phyloP scores from a whole-genome alignment of 768 basidiomycete genomes.

The Galerina sulciceps region DNA sequence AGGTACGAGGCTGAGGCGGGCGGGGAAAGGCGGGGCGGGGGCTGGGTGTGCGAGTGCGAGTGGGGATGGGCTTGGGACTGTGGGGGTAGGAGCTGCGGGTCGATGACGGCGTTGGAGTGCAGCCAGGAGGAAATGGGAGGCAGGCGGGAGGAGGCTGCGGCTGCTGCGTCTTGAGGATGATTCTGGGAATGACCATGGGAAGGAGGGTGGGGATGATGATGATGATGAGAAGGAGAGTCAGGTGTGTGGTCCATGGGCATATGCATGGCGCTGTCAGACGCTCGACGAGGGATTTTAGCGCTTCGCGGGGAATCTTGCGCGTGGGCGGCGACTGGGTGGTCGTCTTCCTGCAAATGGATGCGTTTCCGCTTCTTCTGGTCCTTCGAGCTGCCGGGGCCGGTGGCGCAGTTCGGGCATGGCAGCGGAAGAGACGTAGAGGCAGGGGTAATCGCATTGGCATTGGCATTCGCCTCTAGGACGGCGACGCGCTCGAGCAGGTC shows the following conservation, averaged over 20 bases:
- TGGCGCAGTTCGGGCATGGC: slow-evolving; percentile 32
- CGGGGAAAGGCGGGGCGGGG: slow-evolving; percentile 10
- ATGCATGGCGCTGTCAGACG: not conserved
- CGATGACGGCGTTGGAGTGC: slow-evolving; percentile 37
- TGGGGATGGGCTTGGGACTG: not conserved
- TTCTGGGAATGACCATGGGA: not conserved
- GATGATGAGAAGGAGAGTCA: no score
- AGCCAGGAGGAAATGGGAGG: slow-evolving; percentile 77
- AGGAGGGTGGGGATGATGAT: slow-evolving; percentile 9
- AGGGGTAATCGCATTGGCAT: no score
- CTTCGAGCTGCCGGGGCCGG: not conserved
- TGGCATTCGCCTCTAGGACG: slow-evolving; percentile 36
- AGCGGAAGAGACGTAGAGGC: no score
- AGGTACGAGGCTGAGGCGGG: slow-evolving; percentile 38
- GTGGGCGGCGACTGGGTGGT: not conserved
- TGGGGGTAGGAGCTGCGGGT: slow-evolving; percentile 30
- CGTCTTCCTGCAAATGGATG: not conserved
- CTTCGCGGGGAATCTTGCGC: not conserved
- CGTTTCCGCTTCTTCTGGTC: slow-evolving; percentile 23
- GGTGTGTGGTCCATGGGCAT: not conserved
- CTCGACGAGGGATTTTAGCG: slow-evolving; percentile 12
- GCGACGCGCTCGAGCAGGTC: slow-evolving; percentile 64
- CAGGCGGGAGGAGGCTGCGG: slow-evolving; percentile 40
- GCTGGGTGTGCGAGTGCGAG: not conserved
- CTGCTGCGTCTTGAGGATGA: no score